Conservation (phyloP, 257 asterid species). For the Asclepias syriaca region DNA sequence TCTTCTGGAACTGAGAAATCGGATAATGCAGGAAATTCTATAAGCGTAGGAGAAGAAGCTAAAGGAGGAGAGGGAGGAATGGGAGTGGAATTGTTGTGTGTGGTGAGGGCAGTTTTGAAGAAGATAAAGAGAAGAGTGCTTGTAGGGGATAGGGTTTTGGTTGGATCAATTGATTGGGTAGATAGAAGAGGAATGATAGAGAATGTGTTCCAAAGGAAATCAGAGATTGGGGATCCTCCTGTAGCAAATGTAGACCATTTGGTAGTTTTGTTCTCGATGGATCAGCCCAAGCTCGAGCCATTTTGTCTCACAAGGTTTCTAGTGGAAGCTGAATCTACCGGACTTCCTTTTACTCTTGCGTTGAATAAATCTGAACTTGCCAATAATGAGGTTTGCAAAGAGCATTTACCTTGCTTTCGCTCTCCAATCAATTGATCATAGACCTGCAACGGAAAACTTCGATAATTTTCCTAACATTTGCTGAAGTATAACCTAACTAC, state of each 20-base stretch:
- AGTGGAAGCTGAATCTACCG: slow-evolving; percentile 92
- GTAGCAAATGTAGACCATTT: slow-evolving; percentile 90
- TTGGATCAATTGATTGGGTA: slow-evolving; percentile 84
- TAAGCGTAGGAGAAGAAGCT: background rate
- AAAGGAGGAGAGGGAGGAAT: slow-evolving; percentile 22
- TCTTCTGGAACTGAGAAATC: slow-evolving; percentile 1
- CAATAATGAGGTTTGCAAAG: slow-evolving; percentile 43
- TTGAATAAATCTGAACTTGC: slow-evolving; percentile 82
- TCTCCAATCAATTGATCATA: background rate
- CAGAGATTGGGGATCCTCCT: slow-evolving; percentile 81
- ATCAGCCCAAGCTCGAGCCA: slow-evolving; percentile 77
- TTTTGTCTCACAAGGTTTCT: slow-evolving; percentile 78
- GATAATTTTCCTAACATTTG: background rate
- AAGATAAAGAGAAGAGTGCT: slow-evolving; percentile 87
- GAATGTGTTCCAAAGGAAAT: slow-evolving; percentile 68
- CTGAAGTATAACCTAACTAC: background rate
- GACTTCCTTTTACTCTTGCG: slow-evolving; percentile 77
- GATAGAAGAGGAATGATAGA: slow-evolving; percentile 91
- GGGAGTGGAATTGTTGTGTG: slow-evolving; percentile 78
- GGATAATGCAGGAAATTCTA: background rate
- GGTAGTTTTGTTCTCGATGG: slow-evolving; percentile 72
- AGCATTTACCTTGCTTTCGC: background rate
- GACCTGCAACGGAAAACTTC: background rate
- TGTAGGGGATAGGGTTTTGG: slow-evolving; percentile 90
- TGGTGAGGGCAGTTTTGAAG: slow-evolving; percentile 88